Conservation (phyloP, 2,329 filamentous ascomycete species). For the Daldinia sp. region DNA sequence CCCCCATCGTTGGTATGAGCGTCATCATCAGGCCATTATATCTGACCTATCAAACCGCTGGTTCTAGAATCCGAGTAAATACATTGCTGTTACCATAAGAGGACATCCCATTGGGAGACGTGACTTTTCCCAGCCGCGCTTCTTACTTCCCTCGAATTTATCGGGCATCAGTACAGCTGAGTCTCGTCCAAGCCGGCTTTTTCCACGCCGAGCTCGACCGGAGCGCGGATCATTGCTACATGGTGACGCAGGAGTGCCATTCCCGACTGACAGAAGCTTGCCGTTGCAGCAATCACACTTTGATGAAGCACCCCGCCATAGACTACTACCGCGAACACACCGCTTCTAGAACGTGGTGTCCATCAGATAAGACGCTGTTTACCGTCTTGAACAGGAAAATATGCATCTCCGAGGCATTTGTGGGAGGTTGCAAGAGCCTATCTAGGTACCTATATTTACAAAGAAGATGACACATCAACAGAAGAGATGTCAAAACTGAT, state of each 20-base stretch:
- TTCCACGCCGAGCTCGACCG: slow-evolving; percentile 25
- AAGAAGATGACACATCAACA: not conserved
- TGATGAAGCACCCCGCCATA: slow-evolving; percentile 12
- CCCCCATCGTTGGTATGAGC: not conserved
- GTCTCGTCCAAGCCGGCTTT: slow-evolving; percentile 16
- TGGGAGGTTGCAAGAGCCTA: not conserved
- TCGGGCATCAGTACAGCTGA: slow-evolving; percentile 18
- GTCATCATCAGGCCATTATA: slow-evolving; percentile 8
- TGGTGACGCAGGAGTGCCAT: slow-evolving; percentile 27
- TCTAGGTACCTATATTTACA: not conserved
- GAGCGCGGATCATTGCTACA: slow-evolving; percentile 22
- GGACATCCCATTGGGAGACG: slow-evolving; percentile 5
- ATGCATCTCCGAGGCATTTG: slow-evolving; percentile 15
- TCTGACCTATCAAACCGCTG: slow-evolving; percentile 12
- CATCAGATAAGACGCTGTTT: slow-evolving; percentile 20
- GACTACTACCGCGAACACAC: slow-evolving; percentile 10
- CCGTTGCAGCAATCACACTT: slow-evolving; percentile 28
- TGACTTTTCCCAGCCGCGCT: slow-evolving; percentile 1
- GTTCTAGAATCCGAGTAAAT: slow-evolving; percentile 4
- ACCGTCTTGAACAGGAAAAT: slow-evolving; percentile 1
- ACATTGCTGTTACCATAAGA: slow-evolving; percentile 2
- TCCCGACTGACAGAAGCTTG: slow-evolving; percentile 23
- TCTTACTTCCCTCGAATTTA: slow-evolving; percentile 4
- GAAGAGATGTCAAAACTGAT: not conserved
- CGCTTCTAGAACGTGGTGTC: slow-evolving; percentile 11